phyloP scores from a whole-genome alignment of 768 basidiomycete genomes.

The Boletus fagicola region DNA sequence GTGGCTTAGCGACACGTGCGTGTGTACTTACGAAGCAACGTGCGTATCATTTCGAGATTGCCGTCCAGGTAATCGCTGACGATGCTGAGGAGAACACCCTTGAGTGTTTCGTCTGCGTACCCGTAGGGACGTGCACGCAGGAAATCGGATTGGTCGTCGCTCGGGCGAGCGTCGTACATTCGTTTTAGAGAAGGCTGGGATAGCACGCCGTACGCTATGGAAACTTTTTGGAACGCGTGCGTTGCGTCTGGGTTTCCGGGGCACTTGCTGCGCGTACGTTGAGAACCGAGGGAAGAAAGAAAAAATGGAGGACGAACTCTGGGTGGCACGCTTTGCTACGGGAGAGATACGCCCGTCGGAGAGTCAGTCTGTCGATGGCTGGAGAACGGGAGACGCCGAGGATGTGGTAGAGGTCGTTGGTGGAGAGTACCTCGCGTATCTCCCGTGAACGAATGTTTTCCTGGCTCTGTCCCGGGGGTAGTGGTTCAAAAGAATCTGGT shows the following conservation, averaged over 20 bases:
- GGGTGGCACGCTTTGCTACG: slow-evolving; percentile 80
- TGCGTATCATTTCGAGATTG: slow-evolving; percentile 81
- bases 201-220: slow-evolving; percentile 79
- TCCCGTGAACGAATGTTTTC: slow-evolving; percentile 14
- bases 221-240: slow-evolving; percentile 82
- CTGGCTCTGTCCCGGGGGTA: slow-evolving; percentile 6
- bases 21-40: slow-evolving; percentile 58
- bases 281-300: background rate
- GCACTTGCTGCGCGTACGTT: slow-evolving; percentile 61
- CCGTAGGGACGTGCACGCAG: slow-evolving; percentile 51
- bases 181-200: slow-evolving; percentile 68
- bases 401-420: slow-evolving; percentile 69
- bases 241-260: slow-evolving; percentile 73
- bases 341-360: slow-evolving; percentile 73
- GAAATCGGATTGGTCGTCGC: slow-evolving; percentile 44
- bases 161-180: slow-evolving; percentile 61
- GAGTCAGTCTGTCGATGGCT: slow-evolving; percentile 54
- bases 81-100: slow-evolving; percentile 68
- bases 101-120: slow-evolving; percentile 77
- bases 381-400: slow-evolving; percentile 58
- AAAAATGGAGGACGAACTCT: slow-evolving; percentile 58
- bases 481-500: slow-evolving; percentile 2
- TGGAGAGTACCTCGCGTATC: slow-evolving; percentile 50
- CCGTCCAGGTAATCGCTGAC: slow-evolving; percentile 84
- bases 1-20: background rate